Evolutionary conservation across 1,284 basidiomycete species (phyloP), one percentile per base, ranked within the genome.

Genomic region (Cutaneotrichosporon sp.): DNA sequence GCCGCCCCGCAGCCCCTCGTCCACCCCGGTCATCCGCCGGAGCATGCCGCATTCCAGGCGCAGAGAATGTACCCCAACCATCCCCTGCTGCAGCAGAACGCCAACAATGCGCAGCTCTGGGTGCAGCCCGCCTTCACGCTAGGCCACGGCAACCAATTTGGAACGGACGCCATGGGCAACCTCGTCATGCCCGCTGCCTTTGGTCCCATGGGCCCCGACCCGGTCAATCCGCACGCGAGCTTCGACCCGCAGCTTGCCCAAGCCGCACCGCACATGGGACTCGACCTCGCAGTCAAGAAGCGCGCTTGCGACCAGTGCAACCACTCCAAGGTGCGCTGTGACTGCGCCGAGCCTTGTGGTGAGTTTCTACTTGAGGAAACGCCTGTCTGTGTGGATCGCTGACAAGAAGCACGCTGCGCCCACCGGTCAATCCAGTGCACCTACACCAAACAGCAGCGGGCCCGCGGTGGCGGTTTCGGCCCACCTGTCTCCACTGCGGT

Each of bases 261-360:
- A 22, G n/a, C 25, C 16, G 42, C 36, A 27, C 36, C 43, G 14
- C 43, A 42, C 20, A n/a, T 57, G 33, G 59, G 50, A 5, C 38
- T 51, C 29, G 54, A 55, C 16, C 43, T 51, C 25, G 46, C 36
- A 4, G 52, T 69, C 59, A 80, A 80, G 68, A 79, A 77, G 64
- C 66, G 76, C 54, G 79, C 79, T 0, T 92, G 91, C 73, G 91
- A 92, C 77, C 90, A 92, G 71, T 93, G 91, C 72, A 90, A 92
- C 61, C 87, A 89, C 70, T 84, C 86, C 10, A 89, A 86, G 70
- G 82, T 92, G 10, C 87, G 89, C 0, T 94, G 91, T 70, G 90
- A 92, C 70, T 89, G 89, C 51, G 84, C 84, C 57, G 89, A 89
- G 71, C 91, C 91, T 1, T 93, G 91, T 71, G 71, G 88, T 86